Evolutionary conservation across 164 flowering plant species (phyloP).

Genomic region (Amborella trichopoda): DNA sequence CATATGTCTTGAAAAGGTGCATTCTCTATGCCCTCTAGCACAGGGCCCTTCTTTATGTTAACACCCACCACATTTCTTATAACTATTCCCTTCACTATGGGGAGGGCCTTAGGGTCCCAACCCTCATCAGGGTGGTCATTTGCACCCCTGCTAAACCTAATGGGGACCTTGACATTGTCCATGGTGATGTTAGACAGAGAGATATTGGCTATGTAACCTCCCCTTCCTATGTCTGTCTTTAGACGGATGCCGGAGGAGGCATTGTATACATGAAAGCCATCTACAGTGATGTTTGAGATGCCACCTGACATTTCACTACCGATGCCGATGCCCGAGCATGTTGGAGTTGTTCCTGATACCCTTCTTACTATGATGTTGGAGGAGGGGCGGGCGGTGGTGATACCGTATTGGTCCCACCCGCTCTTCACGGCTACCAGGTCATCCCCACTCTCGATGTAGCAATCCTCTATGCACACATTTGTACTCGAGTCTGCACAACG

Average conservation of each 20-base stretch:
- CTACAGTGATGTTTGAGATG: slow-evolving; percentile 50
- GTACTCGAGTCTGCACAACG: slow-evolving; percentile 82
- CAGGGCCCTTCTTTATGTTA: slow-evolving; percentile 53
- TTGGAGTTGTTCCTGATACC: slow-evolving; percentile 92
- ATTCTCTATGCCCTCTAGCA: slow-evolving; percentile 47
- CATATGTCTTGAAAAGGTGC: slow-evolving; percentile 63
- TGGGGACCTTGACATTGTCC: slow-evolving; percentile 79
- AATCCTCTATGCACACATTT: slow-evolving; percentile 80
- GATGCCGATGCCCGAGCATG: slow-evolving; percentile 95
- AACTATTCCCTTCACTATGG: slow-evolving; percentile 53
- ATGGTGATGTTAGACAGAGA: slow-evolving; percentile 49
- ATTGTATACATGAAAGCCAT: slow-evolving; percentile 54
- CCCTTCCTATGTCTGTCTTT: slow-evolving; percentile 86
- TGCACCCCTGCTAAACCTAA: slow-evolving; percentile 88
- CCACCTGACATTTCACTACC: slow-evolving; percentile 99
- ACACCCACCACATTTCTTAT: slow-evolving; percentile 52
- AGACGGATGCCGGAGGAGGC: slow-evolving; percentile 91
- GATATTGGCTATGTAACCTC: slow-evolving; percentile 74
- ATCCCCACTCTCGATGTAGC: slow-evolving; percentile 99
- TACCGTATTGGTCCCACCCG: slow-evolving; percentile 98
- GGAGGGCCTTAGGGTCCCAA: slow-evolving; percentile 85
- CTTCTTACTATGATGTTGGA: slow-evolving; percentile 67
- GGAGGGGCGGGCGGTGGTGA: slow-evolving; percentile 74
- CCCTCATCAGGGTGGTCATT: slow-evolving; percentile 86
- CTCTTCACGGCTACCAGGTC: slow-evolving; percentile 97